A percentile compares a stretch with the other conserved stretches of the same genome.
These are phyloP conservation scores for Candida mattraensis DNA, from an alignment of 805 yeast species.

Conservation along the genomic window DNA sequence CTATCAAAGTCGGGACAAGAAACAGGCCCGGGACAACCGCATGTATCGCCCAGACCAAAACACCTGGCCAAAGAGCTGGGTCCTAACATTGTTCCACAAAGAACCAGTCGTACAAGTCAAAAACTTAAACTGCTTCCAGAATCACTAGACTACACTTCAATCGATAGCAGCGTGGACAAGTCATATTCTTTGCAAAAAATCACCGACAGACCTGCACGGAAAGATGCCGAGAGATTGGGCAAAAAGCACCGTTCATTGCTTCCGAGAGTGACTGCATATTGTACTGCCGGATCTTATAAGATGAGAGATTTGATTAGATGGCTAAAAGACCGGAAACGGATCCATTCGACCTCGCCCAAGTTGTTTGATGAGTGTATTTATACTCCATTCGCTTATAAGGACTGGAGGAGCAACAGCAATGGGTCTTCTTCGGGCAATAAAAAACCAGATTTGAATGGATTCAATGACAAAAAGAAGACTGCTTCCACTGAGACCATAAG, in stretches of 20 bases:
- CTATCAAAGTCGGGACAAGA: constrained; percentile 1
- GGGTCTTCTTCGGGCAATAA: constrained; percentile 10
- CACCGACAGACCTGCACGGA: constrained; percentile 84
- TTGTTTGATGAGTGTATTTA: constrained; percentile 93
- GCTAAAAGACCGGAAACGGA: constrained; percentile 73
- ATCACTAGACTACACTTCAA: constrained; percentile 38
- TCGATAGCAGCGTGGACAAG: constrained; percentile 21
- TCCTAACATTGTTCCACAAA: constrained; percentile 64
- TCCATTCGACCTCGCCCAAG: constrained; percentile 78
- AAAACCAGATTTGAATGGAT: constrained; percentile 8
- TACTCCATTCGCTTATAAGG: constrained; percentile 83
- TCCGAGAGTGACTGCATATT: constrained; percentile 94
- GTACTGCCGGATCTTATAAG: constrained; percentile 89
- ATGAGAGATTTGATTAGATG: constrained; percentile 87
- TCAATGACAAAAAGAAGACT: constrained; percentile 7
- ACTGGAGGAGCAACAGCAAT: constrained; percentile 57
- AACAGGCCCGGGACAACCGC: too few species aligned
- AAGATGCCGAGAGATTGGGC: constrained; percentile 91
- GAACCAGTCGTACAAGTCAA: constrained; percentile 73
- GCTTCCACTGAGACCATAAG: constrained; percentile 49
- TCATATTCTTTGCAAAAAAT: constrained; percentile 86
- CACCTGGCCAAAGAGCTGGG: constrained; percentile 36
- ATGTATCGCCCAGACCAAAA: constrained; percentile 10
- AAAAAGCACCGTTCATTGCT: constrained; percentile 79
- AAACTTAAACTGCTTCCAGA: constrained; percentile 72